Evolutionary conservation across 345 rosid species (phyloP), one percentile per base, ranked within the genome.

Genomic region (Salix koriyanagi): DNA sequence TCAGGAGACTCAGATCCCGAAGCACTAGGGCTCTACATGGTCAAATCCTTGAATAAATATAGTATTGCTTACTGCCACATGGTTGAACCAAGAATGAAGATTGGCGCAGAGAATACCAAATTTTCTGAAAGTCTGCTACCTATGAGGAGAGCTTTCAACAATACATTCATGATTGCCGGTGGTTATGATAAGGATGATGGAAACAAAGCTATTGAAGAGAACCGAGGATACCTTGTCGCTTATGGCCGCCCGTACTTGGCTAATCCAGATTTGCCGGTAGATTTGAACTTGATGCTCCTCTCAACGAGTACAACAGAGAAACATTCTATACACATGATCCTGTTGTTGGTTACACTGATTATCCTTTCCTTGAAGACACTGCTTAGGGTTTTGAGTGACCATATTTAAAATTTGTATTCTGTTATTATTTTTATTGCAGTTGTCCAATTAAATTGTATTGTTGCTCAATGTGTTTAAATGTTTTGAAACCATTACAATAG

Each of bases 251-350:
- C 62, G 58, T 91, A 89, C 70, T 61, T 91, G 66, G 90, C 96
- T 0, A 91, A 92, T 78, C 97, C 95, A 0, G 95, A 89, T 81
- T 67, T 92, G 71, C 90, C 95, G 0, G 77, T 79, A 86, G 93
- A 82, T 92, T 91, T 34, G 81, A 85, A 76, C 62, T 89, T 13
- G 65, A 85, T 79, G 87, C 92, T 36, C 82, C 84, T 42, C 84
- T 91, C 62, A 91, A 89, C 81, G 76, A 82, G 71, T 91, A 86
- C 37, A 65, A 89, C 36, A 83, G 89, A 23, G 18, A 79, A 1
- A 91, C 91, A 15, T 89, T 89, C 75, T 91, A 88, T 41, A 75
- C 7, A 19, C 64, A 78, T 14, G 89, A 91, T 77, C 88, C 85
- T 39, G 86, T 84, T 2, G 44, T 84, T 41, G 96, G 93, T 67